Evolutionary conservation across 2,329 filamentous ascomycete genomes (phyloP).

Genomic region (Epichloe typhina): DNA sequence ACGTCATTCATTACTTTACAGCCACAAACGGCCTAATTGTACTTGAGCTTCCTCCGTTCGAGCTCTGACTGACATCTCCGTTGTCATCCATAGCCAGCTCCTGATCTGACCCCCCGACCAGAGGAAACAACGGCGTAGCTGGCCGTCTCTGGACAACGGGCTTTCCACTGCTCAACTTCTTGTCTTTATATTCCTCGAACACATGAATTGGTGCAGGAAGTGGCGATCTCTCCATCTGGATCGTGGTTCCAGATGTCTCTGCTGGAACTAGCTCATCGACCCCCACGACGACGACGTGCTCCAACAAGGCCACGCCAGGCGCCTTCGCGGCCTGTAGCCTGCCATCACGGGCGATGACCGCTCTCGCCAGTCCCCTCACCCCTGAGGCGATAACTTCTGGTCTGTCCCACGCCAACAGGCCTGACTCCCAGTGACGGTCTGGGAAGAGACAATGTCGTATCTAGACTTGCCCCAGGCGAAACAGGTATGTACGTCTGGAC

Average conservation of each 20-base stretch:
- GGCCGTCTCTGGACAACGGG: neutral
- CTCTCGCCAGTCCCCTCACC: slow-evolving; percentile 26
- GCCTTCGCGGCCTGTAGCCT: slow-evolving; percentile 19
- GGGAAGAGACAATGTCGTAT: slow-evolving; percentile 30
- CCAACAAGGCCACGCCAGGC: slow-evolving; percentile 17
- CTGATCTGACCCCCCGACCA: neutral
- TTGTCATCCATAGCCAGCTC: neutral
- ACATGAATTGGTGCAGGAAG: neutral
- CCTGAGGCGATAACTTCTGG: slow-evolving; percentile 32
- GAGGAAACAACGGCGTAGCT: neutral
- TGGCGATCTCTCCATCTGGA: neutral
- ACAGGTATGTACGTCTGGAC: slow-evolving; percentile 25
- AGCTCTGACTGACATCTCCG: neutral
- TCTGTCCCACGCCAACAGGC: slow-evolving; percentile 34
- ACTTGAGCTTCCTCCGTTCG: slow-evolving; percentile 6
- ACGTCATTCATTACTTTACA: neutral
- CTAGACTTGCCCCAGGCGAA: slow-evolving; percentile 33
- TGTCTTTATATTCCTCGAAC: neutral
- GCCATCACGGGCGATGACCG: slow-evolving; percentile 23
- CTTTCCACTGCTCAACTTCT: neutral
- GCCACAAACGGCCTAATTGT: slow-evolving; percentile 8
- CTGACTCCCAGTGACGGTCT: slow-evolving; percentile 26
- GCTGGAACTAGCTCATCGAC: slow-evolving; percentile 9
- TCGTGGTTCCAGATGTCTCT: slow-evolving; percentile 7
- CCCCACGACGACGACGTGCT: slow-evolving; percentile 23